These are phyloP conservation scores for Serendipita indica DNA, from an alignment of 768 basidiomycete genomes.

Conservation along the genomic window DNA sequence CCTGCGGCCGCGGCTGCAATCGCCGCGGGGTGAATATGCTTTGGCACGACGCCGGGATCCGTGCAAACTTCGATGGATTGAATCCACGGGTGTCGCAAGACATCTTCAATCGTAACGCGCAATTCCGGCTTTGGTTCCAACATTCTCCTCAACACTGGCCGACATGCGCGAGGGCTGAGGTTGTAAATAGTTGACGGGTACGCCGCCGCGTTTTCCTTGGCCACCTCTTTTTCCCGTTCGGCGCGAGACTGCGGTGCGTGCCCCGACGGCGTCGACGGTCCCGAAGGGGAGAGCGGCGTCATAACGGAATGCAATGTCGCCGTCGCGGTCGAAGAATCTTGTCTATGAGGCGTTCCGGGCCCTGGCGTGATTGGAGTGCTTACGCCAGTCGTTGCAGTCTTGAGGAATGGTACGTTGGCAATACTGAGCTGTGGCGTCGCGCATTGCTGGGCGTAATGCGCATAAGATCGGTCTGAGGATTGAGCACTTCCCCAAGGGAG, in stretches of 20 bases:
- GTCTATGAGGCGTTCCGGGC: background rate
- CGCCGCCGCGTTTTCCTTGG: slow-evolving; percentile 13
- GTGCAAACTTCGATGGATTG: slow-evolving; percentile 71
- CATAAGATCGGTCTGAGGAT: slow-evolving; percentile 61
- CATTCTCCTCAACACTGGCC: slow-evolving; percentile 79
- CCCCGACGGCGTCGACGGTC: slow-evolving; percentile 22
- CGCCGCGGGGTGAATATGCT: slow-evolving; percentile 6
- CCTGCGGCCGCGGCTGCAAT: slow-evolving; percentile 6
- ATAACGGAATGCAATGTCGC: background rate
- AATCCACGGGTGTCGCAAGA: slow-evolving; percentile 66
- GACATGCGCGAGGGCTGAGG: slow-evolving; percentile 70
- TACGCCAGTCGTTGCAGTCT: slow-evolving; percentile 22
- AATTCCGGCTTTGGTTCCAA: slow-evolving; percentile 83
- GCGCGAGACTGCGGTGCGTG: slow-evolving; percentile 24
- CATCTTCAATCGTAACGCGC: slow-evolving; percentile 64
- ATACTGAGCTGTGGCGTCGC: slow-evolving; percentile 9
- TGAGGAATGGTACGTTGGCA: slow-evolving; percentile 3
- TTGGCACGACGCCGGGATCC: background rate
- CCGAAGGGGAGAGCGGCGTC: slow-evolving; percentile 10
- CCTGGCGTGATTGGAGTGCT: background rate
- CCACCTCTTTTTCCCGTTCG: slow-evolving; percentile 8
- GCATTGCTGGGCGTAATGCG: slow-evolving; percentile 46
- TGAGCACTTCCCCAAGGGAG: slow-evolving; percentile 96
- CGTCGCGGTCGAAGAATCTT: background rate
- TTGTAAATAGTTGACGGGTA: slow-evolving; percentile 61